Evolutionary conservation across 495 filamentous ascomycete genomes (phyloP), one percentile per base, ranked within the genome.

Genomic region (Amorphotheca resinae): DNA sequence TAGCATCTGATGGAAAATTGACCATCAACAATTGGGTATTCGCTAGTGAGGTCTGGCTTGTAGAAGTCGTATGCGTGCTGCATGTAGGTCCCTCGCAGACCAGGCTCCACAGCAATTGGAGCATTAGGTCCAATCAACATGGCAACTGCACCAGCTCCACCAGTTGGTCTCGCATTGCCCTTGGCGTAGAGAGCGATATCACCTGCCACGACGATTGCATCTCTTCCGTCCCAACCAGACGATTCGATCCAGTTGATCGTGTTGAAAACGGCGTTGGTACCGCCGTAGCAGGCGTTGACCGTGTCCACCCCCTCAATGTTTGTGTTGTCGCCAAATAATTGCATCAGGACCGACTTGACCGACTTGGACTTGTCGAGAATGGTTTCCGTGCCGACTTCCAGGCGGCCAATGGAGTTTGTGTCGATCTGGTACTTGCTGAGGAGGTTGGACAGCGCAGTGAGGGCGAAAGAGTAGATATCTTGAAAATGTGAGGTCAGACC

Each of bases 281-380:
- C 91, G 53, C 91, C 91, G 61, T 98, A 98, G 76, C 91, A 98
- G 42, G 91, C 91, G 59, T 98, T 98, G 55, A 98, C 69, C 20
- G 82, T 95, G 64, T 98, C 91, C 22, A 96, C 78, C 64, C 91
- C 91, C 69, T 96, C 93, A 34, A 98, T 70, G 69, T 93, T 95
- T 71, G 79, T 87, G 58, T 80, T 81, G 36, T 79, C 70, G 57
- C 80, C 74, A 55, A 98, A 95, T 21, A 98, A 73, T 68, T 95
- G 91, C 91, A 98, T 98, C 50, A 96, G 66, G 38, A 98, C 89
- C n/a, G 88, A 84, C 77, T 98, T 98, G 72, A 98, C 91, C 21
- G 93, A 96, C 74, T 98, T 98, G 54, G 91, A 96, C 75, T 98
- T 98, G 74, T 98, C 91, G 58, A 98, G 73, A 31, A 98, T 74